These are phyloP conservation scores for Nannochloris sp. DNA, from an alignment of 139 green algal genomes.

Conservation along the genomic window DNA sequence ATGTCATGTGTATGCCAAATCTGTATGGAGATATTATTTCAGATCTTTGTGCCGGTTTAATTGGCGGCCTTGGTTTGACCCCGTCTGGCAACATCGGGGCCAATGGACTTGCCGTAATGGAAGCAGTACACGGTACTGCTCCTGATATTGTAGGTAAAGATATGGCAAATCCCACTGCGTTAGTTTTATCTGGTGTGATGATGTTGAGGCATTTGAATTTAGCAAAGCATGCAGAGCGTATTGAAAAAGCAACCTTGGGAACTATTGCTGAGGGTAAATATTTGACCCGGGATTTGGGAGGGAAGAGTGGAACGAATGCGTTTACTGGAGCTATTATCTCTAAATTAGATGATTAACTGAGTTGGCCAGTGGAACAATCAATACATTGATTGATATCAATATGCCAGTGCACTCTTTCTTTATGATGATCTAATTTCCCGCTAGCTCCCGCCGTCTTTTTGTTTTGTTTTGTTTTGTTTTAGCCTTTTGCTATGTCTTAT, in stretches of 20 bases:
- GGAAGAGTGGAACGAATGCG: slow-evolving; percentile 62
- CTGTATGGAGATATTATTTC: slow-evolving; percentile 96
- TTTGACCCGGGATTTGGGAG: slow-evolving; percentile 83
- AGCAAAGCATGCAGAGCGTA: slow-evolving; percentile 1
- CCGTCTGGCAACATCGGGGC: slow-evolving; percentile 75
- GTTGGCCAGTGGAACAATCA: not conserved
- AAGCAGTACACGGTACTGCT: slow-evolving; percentile 93
- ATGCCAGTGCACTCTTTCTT: too few species aligned
- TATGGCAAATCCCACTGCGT: slow-evolving; percentile 90
- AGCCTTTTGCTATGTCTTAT: too few species aligned
- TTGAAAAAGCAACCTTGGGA: slow-evolving; percentile 69
- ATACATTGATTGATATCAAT: not conserved
- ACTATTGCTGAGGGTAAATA: slow-evolving; percentile 81
- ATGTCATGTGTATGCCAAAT: slow-evolving; percentile 96
- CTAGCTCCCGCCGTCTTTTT: too few species aligned
- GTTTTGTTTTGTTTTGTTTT: too few species aligned
- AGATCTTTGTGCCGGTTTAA: slow-evolving; percentile 89
- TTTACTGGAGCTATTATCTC: slow-evolving; percentile 90
- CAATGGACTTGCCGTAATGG: slow-evolving; percentile 79
- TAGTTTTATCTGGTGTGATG: slow-evolving; percentile 86
- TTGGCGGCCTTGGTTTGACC: slow-evolving; percentile 93
- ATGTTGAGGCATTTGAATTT: slow-evolving; percentile 87
- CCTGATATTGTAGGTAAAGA: slow-evolving; percentile 87
- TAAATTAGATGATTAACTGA: slow-evolving; percentile 43
- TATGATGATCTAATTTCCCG: too few species aligned